Base-by-base conservation (phyloP, 371 early-diverging fungal species). In the Mortierella sp. region DNA sequence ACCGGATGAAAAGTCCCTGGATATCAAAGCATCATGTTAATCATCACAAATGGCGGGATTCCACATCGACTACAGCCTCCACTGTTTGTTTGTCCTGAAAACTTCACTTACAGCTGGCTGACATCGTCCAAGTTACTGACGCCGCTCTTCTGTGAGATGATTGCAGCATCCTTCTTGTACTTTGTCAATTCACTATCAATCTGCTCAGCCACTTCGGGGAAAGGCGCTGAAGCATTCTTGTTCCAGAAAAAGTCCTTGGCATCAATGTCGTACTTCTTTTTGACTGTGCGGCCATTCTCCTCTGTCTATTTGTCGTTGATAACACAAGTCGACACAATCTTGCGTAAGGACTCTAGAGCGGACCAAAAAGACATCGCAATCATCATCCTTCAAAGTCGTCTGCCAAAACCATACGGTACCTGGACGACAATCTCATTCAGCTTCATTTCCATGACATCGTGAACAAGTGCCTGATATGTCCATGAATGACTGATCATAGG, bases 161-260 rank as follows among this genome's bases (percentile, higher is more conserved):
- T 93, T 6, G 96, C 96, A 0, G 97, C 96, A 67, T 98, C 97
- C 58, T 87, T 86, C 80, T 96, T 96, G 83, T 97, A 98, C 44
- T 90, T 88, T 66, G 89, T 95, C 47, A 96, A 82, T 63, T 95
- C 97, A 19, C 85, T 82, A 78, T 96, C 96, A 64, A 98, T 94
- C 67, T 92, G 92, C 82, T 94, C 95, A 85, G 98, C 99, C 6
- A 99, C 99, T 73, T 96, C 91, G 12, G 98, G 99, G 78, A 99
- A 99, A 22, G 99, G 98, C 62, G 90, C 92, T 34, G 93, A 88
- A 8, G 95, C 90, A 80, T 98, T 96, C 76, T 89, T 90, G 37
- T 85, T 86, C 98, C 99, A 99, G 82, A 99, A 98, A 66, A 90
- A 91, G 78, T 96, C 98, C 71, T 87, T 87, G 24, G 83, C 87